phyloP scores from a whole-genome alignment of 2,329 filamentous ascomycete species.

The Magnaporthiopsis incrustans region DNA sequence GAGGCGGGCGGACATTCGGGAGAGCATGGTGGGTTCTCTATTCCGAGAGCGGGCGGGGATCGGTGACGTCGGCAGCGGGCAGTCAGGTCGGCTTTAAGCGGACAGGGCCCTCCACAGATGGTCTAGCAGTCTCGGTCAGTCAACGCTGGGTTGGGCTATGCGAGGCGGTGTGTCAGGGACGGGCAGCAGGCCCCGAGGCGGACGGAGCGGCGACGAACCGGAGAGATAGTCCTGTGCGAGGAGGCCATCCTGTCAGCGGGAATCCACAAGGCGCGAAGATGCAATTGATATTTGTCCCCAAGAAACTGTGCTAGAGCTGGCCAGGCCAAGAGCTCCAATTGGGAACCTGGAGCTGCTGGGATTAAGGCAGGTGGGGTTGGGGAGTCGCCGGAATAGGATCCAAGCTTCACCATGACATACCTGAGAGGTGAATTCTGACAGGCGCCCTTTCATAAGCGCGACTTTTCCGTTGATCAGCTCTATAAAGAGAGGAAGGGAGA shows the following conservation, averaged over 20 bases:
- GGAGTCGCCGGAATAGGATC: neutral
- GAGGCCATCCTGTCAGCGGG: conserved; percentile 10
- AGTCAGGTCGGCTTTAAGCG: conserved; percentile 28
- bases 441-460: conserved; percentile 80
- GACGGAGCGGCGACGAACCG: conserved; percentile 45
- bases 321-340: neutral
- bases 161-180: conserved; percentile 34
- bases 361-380: neutral
- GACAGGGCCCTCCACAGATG: conserved; percentile 46
- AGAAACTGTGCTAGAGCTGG: too few relatives aligned
- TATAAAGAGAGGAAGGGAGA: conserved; percentile 13
- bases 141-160: conserved; percentile 7
- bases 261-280: too few relatives aligned
- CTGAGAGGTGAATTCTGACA: conserved; percentile 81
- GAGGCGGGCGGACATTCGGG: conserved; percentile 44
- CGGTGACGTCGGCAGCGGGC: neutral
- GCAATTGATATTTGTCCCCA: too few relatives aligned
- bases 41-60: neutral
- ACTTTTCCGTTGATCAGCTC: conserved; percentile 33
- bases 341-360: neutral
- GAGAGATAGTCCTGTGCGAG: conserved; percentile 61
- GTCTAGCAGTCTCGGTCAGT: conserved; percentile 33
- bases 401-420: conserved; percentile 36
- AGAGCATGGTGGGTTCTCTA: conserved; percentile 44
- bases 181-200: neutral